phyloP scores from a whole-genome alignment of 106 monocot genomes.

The Dendrobium chrysotoxum region DNA sequence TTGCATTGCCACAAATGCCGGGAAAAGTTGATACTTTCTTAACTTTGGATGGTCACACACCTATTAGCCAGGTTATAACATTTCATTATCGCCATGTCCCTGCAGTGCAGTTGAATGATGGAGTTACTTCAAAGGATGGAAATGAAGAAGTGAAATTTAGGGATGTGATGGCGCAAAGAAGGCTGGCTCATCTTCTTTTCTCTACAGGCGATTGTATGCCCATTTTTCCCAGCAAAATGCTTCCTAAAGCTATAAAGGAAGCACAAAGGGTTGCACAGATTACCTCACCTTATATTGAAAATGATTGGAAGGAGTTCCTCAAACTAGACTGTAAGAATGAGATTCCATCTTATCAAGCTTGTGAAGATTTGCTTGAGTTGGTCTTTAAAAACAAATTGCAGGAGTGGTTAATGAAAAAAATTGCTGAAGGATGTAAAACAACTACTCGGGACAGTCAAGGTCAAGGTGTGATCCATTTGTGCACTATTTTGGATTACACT shows the following conservation, averaged over 20 bases:
- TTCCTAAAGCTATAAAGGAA: conserved; percentile 44
- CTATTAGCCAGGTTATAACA: conserved; percentile 63
- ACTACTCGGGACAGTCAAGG: conserved; percentile 59
- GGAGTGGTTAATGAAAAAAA: conserved; percentile 73
- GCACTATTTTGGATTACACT: conserved; percentile 67
- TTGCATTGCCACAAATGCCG: conserved; percentile 28
- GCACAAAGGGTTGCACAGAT: conserved; percentile 38
- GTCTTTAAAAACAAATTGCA: conserved; percentile 71
- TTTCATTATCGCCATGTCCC: conserved; percentile 43
- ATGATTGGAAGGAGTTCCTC: conserved; percentile 49
- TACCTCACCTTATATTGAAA: conserved; percentile 51
- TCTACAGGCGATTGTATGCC: conserved; percentile 43
- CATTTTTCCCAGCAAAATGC: conserved; percentile 31
- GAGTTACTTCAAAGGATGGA: conserved; percentile 14
- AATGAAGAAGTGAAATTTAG: conserved; percentile 1
- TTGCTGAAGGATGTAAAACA: conserved; percentile 65
- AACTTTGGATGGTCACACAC: conserved; percentile 59
- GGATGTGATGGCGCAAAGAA: conserved; percentile 26
- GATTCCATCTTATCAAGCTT: not conserved
- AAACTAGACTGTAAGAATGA: conserved; percentile 15
- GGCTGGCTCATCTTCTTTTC: conserved; percentile 71
- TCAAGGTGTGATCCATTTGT: conserved; percentile 88
- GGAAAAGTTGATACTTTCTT: conserved; percentile 47
- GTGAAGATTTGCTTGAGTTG: conserved; percentile 49
- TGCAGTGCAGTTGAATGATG: conserved; percentile 7